A percentile compares a stretch with the other conserved stretches of the same genome.
Evolutionary conservation across 2,329 filamentous ascomycete genomes (phyloP).

Genomic region (Aspergillus sojae): DNA sequence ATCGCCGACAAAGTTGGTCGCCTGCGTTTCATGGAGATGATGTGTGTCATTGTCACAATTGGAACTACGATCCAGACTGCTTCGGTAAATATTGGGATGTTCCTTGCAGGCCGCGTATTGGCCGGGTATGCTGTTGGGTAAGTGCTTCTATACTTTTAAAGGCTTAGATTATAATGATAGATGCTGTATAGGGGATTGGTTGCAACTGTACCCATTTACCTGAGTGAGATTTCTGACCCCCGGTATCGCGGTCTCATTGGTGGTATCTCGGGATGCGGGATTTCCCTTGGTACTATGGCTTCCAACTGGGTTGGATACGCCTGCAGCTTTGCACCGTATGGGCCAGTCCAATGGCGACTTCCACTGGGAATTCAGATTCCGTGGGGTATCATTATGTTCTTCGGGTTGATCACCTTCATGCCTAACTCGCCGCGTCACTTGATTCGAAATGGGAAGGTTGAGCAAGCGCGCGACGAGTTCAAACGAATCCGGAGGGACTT

Average conservation of each 20-base stretch:
- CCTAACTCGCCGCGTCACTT: slow-evolving; percentile 59
- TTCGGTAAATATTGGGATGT: slow-evolving; percentile 58
- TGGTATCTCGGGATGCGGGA: slow-evolving; percentile 57
- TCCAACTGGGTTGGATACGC: slow-evolving; percentile 63
- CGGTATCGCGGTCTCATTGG: slow-evolving; percentile 56
- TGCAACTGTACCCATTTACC: slow-evolving; percentile 58
- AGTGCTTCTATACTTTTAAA: slow-evolving; percentile 12
- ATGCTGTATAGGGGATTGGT: slow-evolving; percentile 47
- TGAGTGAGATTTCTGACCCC: slow-evolving; percentile 57
- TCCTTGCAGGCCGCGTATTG: slow-evolving; percentile 53
- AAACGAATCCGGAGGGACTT: slow-evolving; percentile 52
- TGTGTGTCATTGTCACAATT: slow-evolving; percentile 58
- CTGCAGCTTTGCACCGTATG: slow-evolving; percentile 57
- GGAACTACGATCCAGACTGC: slow-evolving; percentile 58
- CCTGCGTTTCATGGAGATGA: slow-evolving; percentile 57
- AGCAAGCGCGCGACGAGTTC: slow-evolving; percentile 54
- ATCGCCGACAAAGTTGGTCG: slow-evolving; percentile 58
- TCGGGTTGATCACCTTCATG: slow-evolving; percentile 59
- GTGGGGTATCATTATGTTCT: slow-evolving; percentile 58
- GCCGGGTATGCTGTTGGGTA: slow-evolving; percentile 53
- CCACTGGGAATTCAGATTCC: slow-evolving; percentile 59
- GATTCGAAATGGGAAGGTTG: slow-evolving; percentile 53
- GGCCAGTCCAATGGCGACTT: slow-evolving; percentile 57
- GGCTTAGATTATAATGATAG: neutral
- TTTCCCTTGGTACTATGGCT: slow-evolving; percentile 59